Conservation (phyloP, 352 stramenopile genomes). For the Achlya hypogyna region DNA sequence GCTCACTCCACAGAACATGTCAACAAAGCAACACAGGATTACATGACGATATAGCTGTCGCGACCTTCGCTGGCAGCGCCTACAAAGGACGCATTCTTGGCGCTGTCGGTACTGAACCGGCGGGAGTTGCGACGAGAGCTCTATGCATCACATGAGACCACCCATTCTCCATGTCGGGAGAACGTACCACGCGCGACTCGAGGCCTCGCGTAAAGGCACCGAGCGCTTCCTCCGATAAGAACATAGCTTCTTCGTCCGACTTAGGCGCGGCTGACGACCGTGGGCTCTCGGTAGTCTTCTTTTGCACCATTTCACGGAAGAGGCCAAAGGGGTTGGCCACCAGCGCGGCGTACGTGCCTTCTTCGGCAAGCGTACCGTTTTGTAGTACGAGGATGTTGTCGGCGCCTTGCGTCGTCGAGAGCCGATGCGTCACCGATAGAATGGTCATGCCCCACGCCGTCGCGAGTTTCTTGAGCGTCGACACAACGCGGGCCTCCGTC, state of each 20-base stretch:
- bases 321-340: slow-evolving; percentile 59
- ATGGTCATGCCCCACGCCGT: not conserved
- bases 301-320: slow-evolving; percentile 57
- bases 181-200: not conserved
- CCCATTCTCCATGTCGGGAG: not conserved
- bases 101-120: not conserved
- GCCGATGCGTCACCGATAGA: slow-evolving; percentile 15
- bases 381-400: slow-evolving; percentile 14
- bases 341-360: slow-evolving; percentile 47
- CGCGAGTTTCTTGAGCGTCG: slow-evolving; percentile 1
- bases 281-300: not conserved
- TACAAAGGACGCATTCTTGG: not conserved
- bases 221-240: not conserved
- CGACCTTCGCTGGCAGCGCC: not conserved
- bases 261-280: not conserved
- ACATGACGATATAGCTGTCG: slow-evolving; percentile 18
- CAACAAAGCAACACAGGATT: not conserved
- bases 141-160: not conserved
- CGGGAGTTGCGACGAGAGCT: not conserved
- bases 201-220: not conserved
- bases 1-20: not conserved
- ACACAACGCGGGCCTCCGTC: slow-evolving; percentile 8
- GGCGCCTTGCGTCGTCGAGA: slow-evolving; percentile 6
- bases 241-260: not conserved
- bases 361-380: slow-evolving; percentile 1